phyloP scores from a whole-genome alignment of 345 rosid species.

The Lagerstroemia speciosa region DNA sequence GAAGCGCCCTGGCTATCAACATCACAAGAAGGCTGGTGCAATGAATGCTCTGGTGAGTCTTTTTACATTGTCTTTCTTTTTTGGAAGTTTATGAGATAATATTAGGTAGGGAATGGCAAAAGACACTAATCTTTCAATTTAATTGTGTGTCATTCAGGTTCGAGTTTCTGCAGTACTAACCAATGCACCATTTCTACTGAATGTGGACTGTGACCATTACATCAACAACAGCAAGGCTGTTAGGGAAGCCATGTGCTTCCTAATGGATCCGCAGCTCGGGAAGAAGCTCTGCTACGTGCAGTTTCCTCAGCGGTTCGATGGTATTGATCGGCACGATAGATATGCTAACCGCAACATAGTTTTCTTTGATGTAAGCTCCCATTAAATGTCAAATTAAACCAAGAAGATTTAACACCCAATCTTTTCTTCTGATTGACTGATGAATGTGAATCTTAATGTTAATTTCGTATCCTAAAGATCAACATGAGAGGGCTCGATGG shows the following conservation, averaged over 20 bases:
- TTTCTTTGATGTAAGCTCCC: constrained; percentile 71
- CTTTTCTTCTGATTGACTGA: background rate
- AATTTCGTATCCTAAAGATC: constrained; percentile 30
- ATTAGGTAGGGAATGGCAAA: background rate
- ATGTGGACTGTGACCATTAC: constrained; percentile 94
- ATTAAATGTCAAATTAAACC: background rate
- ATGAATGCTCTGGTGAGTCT: constrained; percentile 80
- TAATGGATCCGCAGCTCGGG: constrained; percentile 96
- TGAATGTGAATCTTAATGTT: background rate
- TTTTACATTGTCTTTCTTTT: background rate
- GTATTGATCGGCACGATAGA: constrained; percentile 88
- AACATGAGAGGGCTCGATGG: constrained; percentile 93
- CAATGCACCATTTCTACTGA: constrained; percentile 86
- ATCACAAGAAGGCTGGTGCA: constrained; percentile 99
- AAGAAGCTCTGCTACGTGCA: constrained; percentile 96
- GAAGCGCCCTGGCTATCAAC: constrained; percentile 86
- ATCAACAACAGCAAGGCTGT: constrained; percentile 82
- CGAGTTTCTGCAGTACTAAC: constrained; percentile 96
- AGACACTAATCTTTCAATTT: background rate
- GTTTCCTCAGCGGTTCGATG: constrained; percentile 95
- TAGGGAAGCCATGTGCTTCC: constrained; percentile 95
- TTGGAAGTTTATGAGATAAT: background rate
- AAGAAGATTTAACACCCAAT: background rate
- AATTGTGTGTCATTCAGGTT: constrained; percentile 31
- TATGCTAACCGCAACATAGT: constrained; percentile 90